Conservation (phyloP, 1,284 basidiomycete genomes). For the Takashimella tepidaria region DNA sequence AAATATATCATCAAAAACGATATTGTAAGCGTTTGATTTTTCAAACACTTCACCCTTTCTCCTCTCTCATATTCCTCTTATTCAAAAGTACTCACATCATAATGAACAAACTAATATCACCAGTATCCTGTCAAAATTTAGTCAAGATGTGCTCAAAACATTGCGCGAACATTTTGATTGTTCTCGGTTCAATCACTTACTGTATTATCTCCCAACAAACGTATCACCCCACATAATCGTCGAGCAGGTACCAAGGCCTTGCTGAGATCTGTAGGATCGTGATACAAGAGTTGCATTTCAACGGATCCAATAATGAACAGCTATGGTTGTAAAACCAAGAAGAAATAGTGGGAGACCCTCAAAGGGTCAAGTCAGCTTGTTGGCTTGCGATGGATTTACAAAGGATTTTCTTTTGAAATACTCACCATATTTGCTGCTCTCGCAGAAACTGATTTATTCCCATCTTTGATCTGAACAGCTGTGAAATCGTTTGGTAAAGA, state of each 20-base stretch:
- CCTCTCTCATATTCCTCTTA: too few relatives aligned
- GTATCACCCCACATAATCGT: conserved; percentile 12
- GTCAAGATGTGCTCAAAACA: too few relatives aligned
- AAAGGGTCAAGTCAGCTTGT: too few relatives aligned
- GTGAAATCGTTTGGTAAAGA: not conserved
- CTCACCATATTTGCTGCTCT: conserved; percentile 1
- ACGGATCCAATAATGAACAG: conserved; percentile 11
- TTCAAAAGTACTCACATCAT: conserved; percentile 3
- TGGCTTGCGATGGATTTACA: too few relatives aligned
- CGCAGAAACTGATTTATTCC: not conserved
- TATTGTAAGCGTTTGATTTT: too few relatives aligned
- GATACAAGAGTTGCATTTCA: conserved; percentile 9
- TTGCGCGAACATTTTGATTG: too few relatives aligned
- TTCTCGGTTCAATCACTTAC: too few relatives aligned
- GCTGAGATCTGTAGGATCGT: conserved; percentile 8
- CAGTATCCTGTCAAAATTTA: not conserved
- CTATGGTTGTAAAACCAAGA: conserved; percentile 5
- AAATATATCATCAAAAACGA: too few relatives aligned
- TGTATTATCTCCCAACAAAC: conserved; percentile 1
- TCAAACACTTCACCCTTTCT: too few relatives aligned
- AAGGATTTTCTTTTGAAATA: too few relatives aligned
- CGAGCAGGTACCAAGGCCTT: conserved; percentile 12
- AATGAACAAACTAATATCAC: not conserved
- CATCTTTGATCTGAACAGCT: not conserved
- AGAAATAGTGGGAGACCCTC: too few relatives aligned